Conservation (phyloP, 2,329 filamentous ascomycete species). For the Hymenoscyphus fructigenus region DNA sequence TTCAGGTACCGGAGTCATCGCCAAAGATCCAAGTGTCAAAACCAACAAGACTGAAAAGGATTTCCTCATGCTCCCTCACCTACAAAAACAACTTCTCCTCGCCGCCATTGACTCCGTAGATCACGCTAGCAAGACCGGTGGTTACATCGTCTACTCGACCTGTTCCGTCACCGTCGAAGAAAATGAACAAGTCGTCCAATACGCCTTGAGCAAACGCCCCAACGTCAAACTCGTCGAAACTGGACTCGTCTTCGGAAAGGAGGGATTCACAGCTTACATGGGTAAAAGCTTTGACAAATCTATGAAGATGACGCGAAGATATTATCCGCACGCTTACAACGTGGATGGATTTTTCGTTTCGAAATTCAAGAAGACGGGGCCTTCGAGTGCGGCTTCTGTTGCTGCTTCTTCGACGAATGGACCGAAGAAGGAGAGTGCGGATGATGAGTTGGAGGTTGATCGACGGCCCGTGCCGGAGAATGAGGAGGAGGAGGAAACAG, state of each 20-base stretch:
- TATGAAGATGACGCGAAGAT: conserved; percentile 79
- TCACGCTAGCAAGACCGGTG: conserved; percentile 86
- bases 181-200: conserved; percentile 91
- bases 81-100: conserved; percentile 91
- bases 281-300: conserved; percentile 88
- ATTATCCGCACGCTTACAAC: conserved; percentile 90
- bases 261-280: conserved; percentile 87
- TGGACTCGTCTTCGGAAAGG: conserved; percentile 83
- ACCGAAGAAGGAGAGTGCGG: conserved; percentile 37
- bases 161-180: conserved; percentile 94
- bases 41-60: conserved; percentile 97
- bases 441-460: conserved; percentile 53
- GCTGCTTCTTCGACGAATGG: conserved; percentile 26
- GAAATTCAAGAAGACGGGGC: conserved; percentile 91
- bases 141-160: conserved; percentile 95
- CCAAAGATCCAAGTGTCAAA: conserved; percentile 95
- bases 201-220: conserved; percentile 84
- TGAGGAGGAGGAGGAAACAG: conserved; percentile 44
- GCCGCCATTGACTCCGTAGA: conserved; percentile 94
- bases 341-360: conserved; percentile 98
- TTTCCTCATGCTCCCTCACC: conserved; percentile 88
- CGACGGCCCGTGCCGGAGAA: conserved; percentile 56
- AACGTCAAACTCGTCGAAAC: conserved; percentile 94
- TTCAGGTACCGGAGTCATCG: conserved; percentile 95
- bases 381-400: conserved; percentile 55